Percentiles rank a stretch among this genome's conserved stretches.
These are phyloP conservation scores for Tylopilus orsonianus DNA, from an alignment of 1,284 basidiomycete species.

Conservation along the genomic window DNA sequence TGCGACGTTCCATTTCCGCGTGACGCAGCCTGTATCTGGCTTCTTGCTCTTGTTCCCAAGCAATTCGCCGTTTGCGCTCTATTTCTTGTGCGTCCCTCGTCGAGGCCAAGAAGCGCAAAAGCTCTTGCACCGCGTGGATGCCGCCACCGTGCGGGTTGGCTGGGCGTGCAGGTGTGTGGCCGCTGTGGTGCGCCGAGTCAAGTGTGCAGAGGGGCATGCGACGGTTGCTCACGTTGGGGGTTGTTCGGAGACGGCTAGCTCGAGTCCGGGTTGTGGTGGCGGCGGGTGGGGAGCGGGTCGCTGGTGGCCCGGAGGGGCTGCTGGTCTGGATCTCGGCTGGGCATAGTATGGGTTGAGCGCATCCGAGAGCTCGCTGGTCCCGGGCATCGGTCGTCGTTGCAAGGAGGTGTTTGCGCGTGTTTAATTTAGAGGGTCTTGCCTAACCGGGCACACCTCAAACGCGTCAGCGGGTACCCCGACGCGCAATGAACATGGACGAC, in stretches of 20 bases:
- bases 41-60: constrained; percentile 72
- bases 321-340: constrained; percentile 42
- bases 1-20: constrained; percentile 56
- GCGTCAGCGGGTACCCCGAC: constrained; percentile 44
- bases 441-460: constrained; percentile 40
- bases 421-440: constrained; percentile 35
- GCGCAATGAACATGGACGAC: constrained; percentile 28
- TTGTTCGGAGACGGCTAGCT: constrained; percentile 54
- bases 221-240: constrained; percentile 32
- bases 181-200: constrained; percentile 6
- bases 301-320: constrained; percentile 20
- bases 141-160: constrained; percentile 31
- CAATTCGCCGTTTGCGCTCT: constrained; percentile 54
- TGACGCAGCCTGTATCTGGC: constrained; percentile 51
- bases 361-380: constrained; percentile 71
- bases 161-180: constrained; percentile 18
- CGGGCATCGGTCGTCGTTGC: constrained; percentile 34
- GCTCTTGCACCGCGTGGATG: constrained; percentile 52
- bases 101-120: constrained; percentile 51
- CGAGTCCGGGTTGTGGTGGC: constrained; percentile 59
- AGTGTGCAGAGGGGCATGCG: neutral
- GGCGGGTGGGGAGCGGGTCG: constrained; percentile 28
- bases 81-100: constrained; percentile 57
- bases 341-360: constrained; percentile 68
- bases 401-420: constrained; percentile 27